Evolutionary conservation across 202 grass and related monocot genomes (phyloP), one percentile per base, ranked within the genome.

Genomic region (Musa balbisiana): DNA sequence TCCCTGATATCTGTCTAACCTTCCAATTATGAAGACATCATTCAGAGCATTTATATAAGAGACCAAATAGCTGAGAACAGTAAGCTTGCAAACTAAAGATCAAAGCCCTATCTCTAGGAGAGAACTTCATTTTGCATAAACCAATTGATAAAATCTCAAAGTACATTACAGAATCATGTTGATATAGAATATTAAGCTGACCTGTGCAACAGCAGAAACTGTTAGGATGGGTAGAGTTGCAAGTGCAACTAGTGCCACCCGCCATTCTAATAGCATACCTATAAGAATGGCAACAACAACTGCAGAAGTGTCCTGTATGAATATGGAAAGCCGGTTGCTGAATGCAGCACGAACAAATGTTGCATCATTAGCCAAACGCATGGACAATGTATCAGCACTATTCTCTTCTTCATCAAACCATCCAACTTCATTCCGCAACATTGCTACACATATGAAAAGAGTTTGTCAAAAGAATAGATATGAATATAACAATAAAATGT

Each of bases 381-480:
- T 95, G 64, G 95, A 99, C 66, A 95, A 59, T 54, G 87, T 86
- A 76, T 99, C 95, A 64, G 91, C 91, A 80, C 87, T 99, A 67
- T 95, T 99, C 75, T 92, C 95, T 70, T 99, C 95, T 85, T 92
- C 92, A 72, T 99, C 95, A 80, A 95, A 99, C 95, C 95, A 99
- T 70, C 85, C 95, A 82, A 88, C 85, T 91, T 99, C 95, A 94
- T 99, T 99, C 56, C 85, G 85, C 66, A 99, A 71, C 75, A 99
- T 99, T 67, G 91, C 95, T 99, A 82, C 17, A 74, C 21, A 73
- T 16, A 56, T 0, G 12, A 53, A 56, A 74, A 74, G 9, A 16
- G 25, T 54, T 74, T 19, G 52, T 12, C 21, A 56, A 27, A 9
- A 74, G 52, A 74, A 74, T 10, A 11, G 24, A 27, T 16, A 15